Conservation (phyloP, 164 flowering plant genomes). For the Litsea cubeba region DNA sequence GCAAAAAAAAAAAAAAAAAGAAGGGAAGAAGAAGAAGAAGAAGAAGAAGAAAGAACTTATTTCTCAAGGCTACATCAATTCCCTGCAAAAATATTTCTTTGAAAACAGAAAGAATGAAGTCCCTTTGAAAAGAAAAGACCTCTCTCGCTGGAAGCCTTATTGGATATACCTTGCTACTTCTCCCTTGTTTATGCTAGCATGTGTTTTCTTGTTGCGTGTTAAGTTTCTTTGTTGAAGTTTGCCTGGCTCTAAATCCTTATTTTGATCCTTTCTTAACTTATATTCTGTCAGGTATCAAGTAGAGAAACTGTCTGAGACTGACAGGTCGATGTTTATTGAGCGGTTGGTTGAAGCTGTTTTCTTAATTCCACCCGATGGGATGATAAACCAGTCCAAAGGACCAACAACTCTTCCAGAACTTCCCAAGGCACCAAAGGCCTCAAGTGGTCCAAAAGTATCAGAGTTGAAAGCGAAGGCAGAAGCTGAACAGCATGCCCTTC, state of each 20-base stretch:
- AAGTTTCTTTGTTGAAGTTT: neutral
- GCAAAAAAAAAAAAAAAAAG: too few species aligned
- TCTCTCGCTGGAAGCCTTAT: too few species aligned
- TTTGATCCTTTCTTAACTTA: neutral
- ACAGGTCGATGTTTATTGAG: conserved; percentile 68
- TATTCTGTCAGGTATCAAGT: conserved; percentile 53
- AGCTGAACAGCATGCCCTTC: conserved; percentile 97
- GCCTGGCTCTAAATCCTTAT: neutral
- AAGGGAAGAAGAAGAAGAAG: too few species aligned
- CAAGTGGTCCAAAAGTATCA: conserved; percentile 79
- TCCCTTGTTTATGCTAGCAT: neutral
- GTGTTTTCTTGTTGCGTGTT: neutral
- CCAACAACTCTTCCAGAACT: conserved; percentile 59
- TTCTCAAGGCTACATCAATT: too few species aligned
- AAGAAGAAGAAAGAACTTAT: too few species aligned
- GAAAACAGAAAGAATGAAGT: too few species aligned
- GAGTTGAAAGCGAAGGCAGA: conserved; percentile 91
- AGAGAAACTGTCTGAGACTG: conserved; percentile 57
- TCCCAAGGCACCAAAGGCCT: conserved; percentile 81
- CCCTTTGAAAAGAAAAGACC: too few species aligned
- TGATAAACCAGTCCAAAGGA: conserved; percentile 33
- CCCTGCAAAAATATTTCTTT: too few species aligned
- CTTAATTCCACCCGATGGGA: conserved; percentile 51
- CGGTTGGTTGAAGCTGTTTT: conserved; percentile 71
- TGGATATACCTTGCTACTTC: too few species aligned